Conservation (phyloP, 208 protist genomes). For the Wallacemonas sp. region DNA sequence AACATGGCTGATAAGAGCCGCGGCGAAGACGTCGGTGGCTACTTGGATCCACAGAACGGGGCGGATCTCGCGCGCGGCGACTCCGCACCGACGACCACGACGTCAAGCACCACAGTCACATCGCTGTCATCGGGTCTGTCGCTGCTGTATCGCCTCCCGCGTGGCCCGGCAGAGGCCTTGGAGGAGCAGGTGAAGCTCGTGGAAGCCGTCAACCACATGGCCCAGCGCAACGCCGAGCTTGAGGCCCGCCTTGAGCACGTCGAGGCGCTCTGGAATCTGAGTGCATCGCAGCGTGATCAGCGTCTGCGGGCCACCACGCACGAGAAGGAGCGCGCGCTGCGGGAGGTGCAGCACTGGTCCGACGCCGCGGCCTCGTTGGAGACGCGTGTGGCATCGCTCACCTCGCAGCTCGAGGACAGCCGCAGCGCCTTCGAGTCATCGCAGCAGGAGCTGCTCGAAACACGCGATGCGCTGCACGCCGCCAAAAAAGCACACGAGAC, state of each 20-base stretch:
- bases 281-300: slow-evolving; percentile 35
- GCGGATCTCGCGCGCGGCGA: too few species aligned
- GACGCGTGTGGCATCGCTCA: slow-evolving; percentile 21
- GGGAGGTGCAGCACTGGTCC: slow-evolving; percentile 39
- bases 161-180: slow-evolving; percentile 48
- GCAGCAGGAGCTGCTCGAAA: slow-evolving; percentile 22
- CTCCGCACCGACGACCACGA: neutral
- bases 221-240: slow-evolving; percentile 39
- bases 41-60: too few species aligned
- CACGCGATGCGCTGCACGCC: neutral
- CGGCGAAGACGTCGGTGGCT: too few species aligned
- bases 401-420: slow-evolving; percentile 22
- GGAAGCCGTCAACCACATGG: slow-evolving; percentile 37
- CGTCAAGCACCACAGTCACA: slow-evolving; percentile 4
- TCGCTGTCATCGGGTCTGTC: slow-evolving; percentile 27
- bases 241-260: slow-evolving; percentile 30
- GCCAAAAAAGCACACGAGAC: slow-evolving; percentile 12
- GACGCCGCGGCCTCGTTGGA: slow-evolving; percentile 27
- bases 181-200: slow-evolving; percentile 62
- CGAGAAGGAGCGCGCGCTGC: slow-evolving; percentile 37
- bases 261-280: slow-evolving; percentile 31
- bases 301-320: slow-evolving; percentile 28
- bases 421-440: slow-evolving; percentile 16
- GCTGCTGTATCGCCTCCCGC: slow-evolving; percentile 52
- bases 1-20: too few species aligned